A percentile compares a stretch with the other conserved stretches of the same genome.
Evolutionary conservation across 2,329 filamentous ascomycete genomes (phyloP).

Genomic region (Nemania diffusa): DNA sequence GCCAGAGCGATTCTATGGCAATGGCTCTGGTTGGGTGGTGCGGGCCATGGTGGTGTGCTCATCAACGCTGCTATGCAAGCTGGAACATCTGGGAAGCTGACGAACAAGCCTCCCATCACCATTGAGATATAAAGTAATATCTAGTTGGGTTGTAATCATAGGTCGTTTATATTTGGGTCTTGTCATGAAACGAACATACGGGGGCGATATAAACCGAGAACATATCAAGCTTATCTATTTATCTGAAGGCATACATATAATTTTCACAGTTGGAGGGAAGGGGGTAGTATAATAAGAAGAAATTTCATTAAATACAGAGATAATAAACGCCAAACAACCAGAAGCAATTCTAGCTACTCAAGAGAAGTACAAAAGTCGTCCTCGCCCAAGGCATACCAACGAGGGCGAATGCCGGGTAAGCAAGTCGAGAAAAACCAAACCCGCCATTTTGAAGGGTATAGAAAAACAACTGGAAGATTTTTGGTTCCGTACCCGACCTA

Average conservation of each 20-base stretch:
- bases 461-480: slow-evolving; percentile 12
- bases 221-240: not conserved
- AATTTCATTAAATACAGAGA: slow-evolving; percentile 18
- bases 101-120: slow-evolving; percentile 50
- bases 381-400: not conserved
- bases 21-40: slow-evolving; percentile 65
- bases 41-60: slow-evolving; percentile 62
- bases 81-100: slow-evolving; percentile 61
- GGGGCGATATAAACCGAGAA: not conserved
- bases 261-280: not conserved
- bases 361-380: not conserved
- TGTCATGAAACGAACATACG: not conserved
- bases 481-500: not conserved
- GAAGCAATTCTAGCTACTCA: slow-evolving; percentile 12
- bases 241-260: not conserved
- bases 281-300: not conserved
- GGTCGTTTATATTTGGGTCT: not conserved
- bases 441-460: slow-evolving; percentile 16
- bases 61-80: slow-evolving; percentile 68
- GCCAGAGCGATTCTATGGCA: slow-evolving; percentile 63
- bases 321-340: slow-evolving; percentile 7
- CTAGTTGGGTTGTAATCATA: too few species aligned
- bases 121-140: slow-evolving; percentile 39
- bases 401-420: not conserved
- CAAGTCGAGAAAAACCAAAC: not conserved